A percentile compares a stretch with the other conserved stretches of the same genome.
Conservation (phyloP, 805 yeast genomes). For the Ogataea nakhonphanomensis region DNA sequence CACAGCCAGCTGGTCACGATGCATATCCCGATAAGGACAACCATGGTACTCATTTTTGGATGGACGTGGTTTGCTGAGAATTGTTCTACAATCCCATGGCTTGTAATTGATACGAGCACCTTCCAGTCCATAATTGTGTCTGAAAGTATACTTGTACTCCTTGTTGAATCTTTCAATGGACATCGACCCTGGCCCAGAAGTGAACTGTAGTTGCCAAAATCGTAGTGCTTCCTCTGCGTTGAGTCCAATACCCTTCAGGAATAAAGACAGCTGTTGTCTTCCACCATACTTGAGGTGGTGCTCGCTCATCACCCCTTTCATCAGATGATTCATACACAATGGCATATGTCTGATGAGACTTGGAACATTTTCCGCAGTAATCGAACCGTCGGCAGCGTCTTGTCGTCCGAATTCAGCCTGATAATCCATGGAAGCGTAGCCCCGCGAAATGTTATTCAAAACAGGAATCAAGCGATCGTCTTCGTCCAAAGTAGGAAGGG, state of each 20-base stretch:
- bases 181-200: constrained; percentile 46
- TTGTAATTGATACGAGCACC: constrained; percentile 83
- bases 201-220: constrained; percentile 79
- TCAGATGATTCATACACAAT: constrained; percentile 51
- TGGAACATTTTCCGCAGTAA: constrained; percentile 61
- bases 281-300: constrained; percentile 81
- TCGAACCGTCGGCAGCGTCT: constrained; percentile 22
- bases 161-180: constrained; percentile 76
- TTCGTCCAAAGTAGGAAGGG: constrained; percentile 82
- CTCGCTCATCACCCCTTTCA: constrained; percentile 59
- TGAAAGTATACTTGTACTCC: constrained; percentile 82
- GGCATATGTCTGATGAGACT: constrained; percentile 69
- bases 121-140: constrained; percentile 89
- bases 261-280: constrained; percentile 80
- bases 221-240: constrained; percentile 81
- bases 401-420: constrained; percentile 21
- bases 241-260: constrained; percentile 87
- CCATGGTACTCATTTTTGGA: constrained; percentile 74
- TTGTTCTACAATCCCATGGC: constrained; percentile 82
- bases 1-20: constrained; percentile 55
- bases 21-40: constrained; percentile 83
- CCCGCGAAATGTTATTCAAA: constrained; percentile 70
- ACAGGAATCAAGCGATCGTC: constrained; percentile 87
- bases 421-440: constrained; percentile 58
- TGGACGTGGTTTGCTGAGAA: constrained; percentile 70